These are phyloP conservation scores for Trichoderma aggressivum DNA, from an alignment of 2,329 filamentous ascomycete species.

Conservation along the genomic window DNA sequence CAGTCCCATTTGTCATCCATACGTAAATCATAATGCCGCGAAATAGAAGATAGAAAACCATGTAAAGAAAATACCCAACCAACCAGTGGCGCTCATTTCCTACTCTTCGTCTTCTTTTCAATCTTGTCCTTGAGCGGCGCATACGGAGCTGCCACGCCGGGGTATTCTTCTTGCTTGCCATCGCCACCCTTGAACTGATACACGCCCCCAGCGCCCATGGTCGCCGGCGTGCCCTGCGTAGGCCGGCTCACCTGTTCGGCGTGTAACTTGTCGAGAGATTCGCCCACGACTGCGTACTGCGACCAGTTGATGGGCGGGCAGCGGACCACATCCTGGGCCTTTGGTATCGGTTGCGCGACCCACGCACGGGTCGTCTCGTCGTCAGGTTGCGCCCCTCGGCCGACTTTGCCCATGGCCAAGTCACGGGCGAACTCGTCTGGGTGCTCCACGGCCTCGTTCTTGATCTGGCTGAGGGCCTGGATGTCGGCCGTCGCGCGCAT, in stretches of 20 bases:
- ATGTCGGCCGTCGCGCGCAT: constrained; percentile 76
- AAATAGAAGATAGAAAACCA: neutral
- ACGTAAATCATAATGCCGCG: neutral
- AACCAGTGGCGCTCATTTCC: constrained; percentile 24
- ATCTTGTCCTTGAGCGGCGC: constrained; percentile 51
- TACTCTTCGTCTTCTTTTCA: constrained; percentile 36
- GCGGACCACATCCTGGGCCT: constrained; percentile 76
- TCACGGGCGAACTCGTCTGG: constrained; percentile 71
- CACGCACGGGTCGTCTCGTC: constrained; percentile 27
- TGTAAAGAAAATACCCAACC: neutral
- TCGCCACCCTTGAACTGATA: constrained; percentile 51
- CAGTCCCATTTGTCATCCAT: neutral
- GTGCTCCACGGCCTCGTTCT: constrained; percentile 65
- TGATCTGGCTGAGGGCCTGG: constrained; percentile 63
- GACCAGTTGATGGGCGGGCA: constrained; percentile 92
- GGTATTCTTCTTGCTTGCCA: constrained; percentile 43
- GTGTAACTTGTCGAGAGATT: constrained; percentile 77
- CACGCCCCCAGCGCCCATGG: constrained; percentile 41
- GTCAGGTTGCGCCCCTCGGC: constrained; percentile 22
- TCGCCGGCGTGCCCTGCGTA: constrained; percentile 50
- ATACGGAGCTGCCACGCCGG: constrained; percentile 57
- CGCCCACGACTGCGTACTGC: constrained; percentile 84
- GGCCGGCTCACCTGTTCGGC: constrained; percentile 71
- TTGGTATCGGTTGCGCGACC: constrained; percentile 65
- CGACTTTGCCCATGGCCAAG: constrained; percentile 59